Conservation (phyloP, 306 rosid species). For the Albizia julibrissin region DNA sequence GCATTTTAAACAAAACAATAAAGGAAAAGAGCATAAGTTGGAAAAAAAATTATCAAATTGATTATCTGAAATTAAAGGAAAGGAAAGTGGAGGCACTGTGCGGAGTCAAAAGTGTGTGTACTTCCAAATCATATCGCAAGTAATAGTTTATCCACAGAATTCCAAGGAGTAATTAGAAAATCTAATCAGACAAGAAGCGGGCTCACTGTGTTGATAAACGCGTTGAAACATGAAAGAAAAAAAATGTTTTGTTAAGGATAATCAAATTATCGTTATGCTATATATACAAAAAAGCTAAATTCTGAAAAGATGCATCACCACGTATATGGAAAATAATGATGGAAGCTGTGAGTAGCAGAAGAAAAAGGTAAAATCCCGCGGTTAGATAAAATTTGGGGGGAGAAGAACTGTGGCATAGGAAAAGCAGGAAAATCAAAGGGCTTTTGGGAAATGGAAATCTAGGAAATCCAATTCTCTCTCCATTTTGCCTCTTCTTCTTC, state of each 20-base stretch:
- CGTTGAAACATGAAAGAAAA: not conserved
- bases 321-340: not conserved
- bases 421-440: not conserved
- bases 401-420: not conserved
- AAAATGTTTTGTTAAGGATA: not conserved
- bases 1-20: too few species aligned
- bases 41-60: too few species aligned
- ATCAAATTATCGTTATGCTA: not conserved
- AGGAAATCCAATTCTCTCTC: not conserved
- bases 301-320: not conserved
- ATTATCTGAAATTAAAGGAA: not conserved
- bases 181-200: not conserved
- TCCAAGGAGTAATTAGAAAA: not conserved
- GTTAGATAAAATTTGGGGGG: not conserved
- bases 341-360: not conserved
- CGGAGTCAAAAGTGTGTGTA: not conserved
- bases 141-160: not conserved
- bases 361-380: not conserved
- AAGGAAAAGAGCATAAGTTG: too few species aligned
- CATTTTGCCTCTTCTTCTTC: not conserved
- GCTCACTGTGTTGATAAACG: not conserved
- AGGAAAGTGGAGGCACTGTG: not conserved
- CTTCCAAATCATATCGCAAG: not conserved
- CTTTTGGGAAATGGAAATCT: not conserved
- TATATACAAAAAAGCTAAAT: not conserved